Evolutionary conservation across 441 rosid genomes (phyloP), one percentile per base, ranked within the genome.

Genomic region (Euphorbia celastroides): DNA sequence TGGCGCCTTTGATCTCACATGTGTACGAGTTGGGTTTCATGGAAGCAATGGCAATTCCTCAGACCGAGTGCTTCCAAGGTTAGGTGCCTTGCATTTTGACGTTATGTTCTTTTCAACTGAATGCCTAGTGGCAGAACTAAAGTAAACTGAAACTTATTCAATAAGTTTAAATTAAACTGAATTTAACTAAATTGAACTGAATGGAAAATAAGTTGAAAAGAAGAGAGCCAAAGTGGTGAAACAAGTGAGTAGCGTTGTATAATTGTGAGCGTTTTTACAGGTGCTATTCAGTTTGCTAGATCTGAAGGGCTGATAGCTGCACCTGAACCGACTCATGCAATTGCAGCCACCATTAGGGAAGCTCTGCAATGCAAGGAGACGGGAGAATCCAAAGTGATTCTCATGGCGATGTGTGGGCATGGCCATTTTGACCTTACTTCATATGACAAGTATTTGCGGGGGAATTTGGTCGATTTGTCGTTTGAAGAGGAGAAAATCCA

Each of bases 391-490:
- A 90, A 88, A 80, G 97, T 90, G 32, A 88, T 93, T 78, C 86
- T 93, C 7, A 90, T 72, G 79, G 96, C 93, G 14, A 87, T 87
- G 94, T 93, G 97, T 76, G 98, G 98, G 26, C 98, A 93, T 64
- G 98, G 98, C 66, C 98, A 93, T 72, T 93, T 93, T 28, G 97
- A 93, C 72, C 82, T 93, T 63, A 23, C 91, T 5, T 74, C 98
- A 7, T 90, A 90, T 63, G 96, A 90, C 57, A 90, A 81, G 57
- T 93, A 82, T 60, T 72, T 93, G 81, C 78, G 70, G 71, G 98
- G 98, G 31, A 78, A 80, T 3, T 57, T 93, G 88, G 75, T 86
- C 44, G 97, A 90, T 70, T 81, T 93, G 79, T 78, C 90, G 14
- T 93, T 90, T 72, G 79, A 76, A 2, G 88, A 85, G 65, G 85